A percentile compares a stretch with the other conserved stretches of the same genome.
These are phyloP conservation scores for Solanum paucissectum DNA, from an alignment of 257 asterid genomes.

Conservation along the genomic window DNA sequence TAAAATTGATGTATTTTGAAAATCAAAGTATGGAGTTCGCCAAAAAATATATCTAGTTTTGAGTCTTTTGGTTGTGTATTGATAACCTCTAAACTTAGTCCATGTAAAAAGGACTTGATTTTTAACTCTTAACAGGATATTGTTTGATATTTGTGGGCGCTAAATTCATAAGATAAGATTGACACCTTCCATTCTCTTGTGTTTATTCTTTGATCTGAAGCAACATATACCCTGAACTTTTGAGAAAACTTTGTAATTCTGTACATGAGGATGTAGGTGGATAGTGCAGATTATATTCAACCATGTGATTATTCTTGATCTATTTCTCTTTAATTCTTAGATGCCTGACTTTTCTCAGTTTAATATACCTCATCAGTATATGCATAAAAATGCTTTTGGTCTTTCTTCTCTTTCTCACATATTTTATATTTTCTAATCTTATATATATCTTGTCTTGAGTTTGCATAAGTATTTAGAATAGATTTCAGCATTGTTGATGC, in stretches of 20 bases:
- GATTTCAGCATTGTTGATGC: background rate
- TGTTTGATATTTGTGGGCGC: background rate
- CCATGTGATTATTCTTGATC: background rate
- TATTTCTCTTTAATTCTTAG: background rate
- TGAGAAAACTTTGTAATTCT: background rate
- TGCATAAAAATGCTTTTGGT: background rate
- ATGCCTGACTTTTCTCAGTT: background rate
- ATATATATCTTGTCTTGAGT: background rate
- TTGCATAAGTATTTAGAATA: background rate
- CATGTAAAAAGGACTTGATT: background rate
- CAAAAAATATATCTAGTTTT: background rate
- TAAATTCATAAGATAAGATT: background rate
- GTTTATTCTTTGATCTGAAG: background rate
- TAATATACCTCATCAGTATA: background rate
- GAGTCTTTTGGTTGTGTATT: background rate
- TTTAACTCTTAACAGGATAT: background rate
- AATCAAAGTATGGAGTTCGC: background rate
- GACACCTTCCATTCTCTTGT: background rate
- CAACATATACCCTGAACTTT: background rate
- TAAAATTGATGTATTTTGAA: background rate
- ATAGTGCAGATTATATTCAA: background rate
- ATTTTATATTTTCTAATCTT: background rate
- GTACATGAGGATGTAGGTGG: background rate
- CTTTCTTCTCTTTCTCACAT: background rate
- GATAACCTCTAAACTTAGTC: background rate